Conservation (phyloP, 2,329 filamentous ascomycete genomes). For the Xylariaceae sp. region DNA sequence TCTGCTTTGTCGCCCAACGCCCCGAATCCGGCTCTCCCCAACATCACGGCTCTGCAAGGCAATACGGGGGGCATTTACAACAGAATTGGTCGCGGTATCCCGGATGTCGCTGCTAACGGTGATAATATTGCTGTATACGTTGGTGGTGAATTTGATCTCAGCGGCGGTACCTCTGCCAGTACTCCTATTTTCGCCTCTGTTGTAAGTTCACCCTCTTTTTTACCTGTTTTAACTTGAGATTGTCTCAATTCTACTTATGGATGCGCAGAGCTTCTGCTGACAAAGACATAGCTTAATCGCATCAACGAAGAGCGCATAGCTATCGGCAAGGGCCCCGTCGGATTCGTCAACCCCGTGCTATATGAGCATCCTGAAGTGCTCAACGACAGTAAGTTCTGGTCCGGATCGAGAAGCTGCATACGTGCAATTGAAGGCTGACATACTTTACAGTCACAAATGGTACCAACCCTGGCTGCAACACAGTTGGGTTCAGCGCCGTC, state of each 20-base stretch:
- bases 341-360: conserved; percentile 13
- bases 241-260: too few relatives aligned
- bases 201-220: too few relatives aligned
- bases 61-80: conserved; percentile 16
- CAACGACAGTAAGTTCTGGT: conserved; percentile 1
- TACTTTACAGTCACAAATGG: conserved; percentile 1
- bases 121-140: conserved; percentile 21
- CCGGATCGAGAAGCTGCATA: too few relatives aligned
- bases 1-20: neutral
- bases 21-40: conserved; percentile 11
- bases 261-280: too few relatives aligned
- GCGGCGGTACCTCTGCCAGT: conserved; percentile 20
- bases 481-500: conserved; percentile 1
- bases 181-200: conserved; percentile 7
- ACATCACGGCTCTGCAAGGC: conserved; percentile 19
- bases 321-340: conserved; percentile 9
- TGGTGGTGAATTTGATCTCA: conserved; percentile 6
- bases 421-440: too few relatives aligned
- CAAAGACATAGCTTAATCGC: conserved; percentile 2
- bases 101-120: conserved; percentile 25
- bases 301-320: conserved; percentile 13
- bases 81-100: conserved; percentile 21
- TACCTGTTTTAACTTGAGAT: too few relatives aligned
- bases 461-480: conserved; percentile 1
- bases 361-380: conserved; percentile 10